Conservation (phyloP, 2,329 filamentous ascomycete species). For the Trichophyton verrucosum region DNA sequence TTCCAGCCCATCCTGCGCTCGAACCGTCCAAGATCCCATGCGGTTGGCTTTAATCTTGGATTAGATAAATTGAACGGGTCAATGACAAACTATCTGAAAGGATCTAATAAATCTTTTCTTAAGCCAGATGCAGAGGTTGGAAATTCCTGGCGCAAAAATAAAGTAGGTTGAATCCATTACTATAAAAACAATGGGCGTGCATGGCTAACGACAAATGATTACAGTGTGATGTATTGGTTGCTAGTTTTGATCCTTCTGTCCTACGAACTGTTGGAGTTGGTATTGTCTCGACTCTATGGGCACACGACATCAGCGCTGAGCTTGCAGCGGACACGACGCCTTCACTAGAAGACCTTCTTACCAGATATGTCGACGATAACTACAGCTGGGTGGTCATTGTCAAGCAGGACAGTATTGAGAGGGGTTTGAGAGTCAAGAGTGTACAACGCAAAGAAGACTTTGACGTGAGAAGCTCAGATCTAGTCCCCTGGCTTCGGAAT, state of each 20-base stretch:
- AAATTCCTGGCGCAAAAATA: constrained; percentile 48
- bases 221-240: constrained; percentile 77
- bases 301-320: constrained; percentile 75
- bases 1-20: constrained; percentile 58
- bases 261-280: constrained; percentile 65
- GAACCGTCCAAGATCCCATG: constrained; percentile 56
- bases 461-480: constrained; percentile 60
- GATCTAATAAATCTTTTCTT: constrained; percentile 42
- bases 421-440: constrained; percentile 62
- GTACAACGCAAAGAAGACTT: constrained; percentile 67
- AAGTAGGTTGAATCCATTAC: constrained; percentile 38
- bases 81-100: constrained; percentile 43
- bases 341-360: constrained; percentile 60
- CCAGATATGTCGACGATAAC: constrained; percentile 58
- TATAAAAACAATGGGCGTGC: constrained; percentile 4
- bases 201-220: constrained; percentile 7
- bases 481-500: constrained; percentile 66
- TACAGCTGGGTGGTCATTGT: constrained; percentile 84
- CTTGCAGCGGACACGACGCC: constrained; percentile 61
- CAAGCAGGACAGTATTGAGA: constrained; percentile 50
- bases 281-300: constrained; percentile 67
- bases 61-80: constrained; percentile 67
- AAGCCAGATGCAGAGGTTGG: constrained; percentile 58
- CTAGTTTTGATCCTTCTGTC: constrained; percentile 68
- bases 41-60: constrained; percentile 82